These are phyloP conservation scores for Baorangia bicolor DNA, from an alignment of 768 basidiomycete species.

Conservation along the genomic window DNA sequence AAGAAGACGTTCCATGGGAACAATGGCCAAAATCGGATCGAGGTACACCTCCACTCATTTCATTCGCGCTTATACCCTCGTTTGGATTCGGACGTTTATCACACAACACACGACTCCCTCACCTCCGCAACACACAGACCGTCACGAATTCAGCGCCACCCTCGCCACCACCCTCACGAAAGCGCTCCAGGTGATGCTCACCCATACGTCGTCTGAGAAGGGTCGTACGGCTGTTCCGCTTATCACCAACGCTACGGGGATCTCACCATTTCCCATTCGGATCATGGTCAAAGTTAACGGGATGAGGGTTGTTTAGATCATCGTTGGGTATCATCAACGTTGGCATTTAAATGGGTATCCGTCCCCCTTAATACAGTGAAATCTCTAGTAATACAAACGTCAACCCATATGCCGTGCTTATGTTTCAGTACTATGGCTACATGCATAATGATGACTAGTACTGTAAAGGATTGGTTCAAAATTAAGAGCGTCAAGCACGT, in stretches of 20 bases:
- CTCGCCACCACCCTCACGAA: constrained; percentile 61
- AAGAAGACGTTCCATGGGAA: too few species aligned
- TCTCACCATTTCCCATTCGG: constrained; percentile 79
- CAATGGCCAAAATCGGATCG: too few species aligned
- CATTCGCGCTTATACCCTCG: background rate
- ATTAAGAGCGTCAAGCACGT: too few species aligned
- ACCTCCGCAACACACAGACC: constrained; percentile 31
- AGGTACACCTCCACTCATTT: too few species aligned
- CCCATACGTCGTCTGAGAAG: constrained; percentile 72
- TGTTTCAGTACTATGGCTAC: constrained; percentile 4
- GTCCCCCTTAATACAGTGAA: background rate
- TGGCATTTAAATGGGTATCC: background rate
- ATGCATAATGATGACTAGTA: background rate
- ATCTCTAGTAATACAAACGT: background rate
- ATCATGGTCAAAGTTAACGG: constrained; percentile 68
- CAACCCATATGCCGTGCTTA: background rate
- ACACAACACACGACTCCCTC: background rate
- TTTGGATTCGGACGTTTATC: background rate
- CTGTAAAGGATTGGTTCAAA: background rate
- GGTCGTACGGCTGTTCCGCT: constrained; percentile 74
- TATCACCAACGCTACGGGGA: constrained; percentile 69
- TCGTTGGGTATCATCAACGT: background rate
- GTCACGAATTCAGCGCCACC: constrained; percentile 50
- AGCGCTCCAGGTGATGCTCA: constrained; percentile 67
- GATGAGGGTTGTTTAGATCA: constrained; percentile 17